Percentiles rank a stretch among this genome's conserved stretches.
phyloP scores from a whole-genome alignment of 2,329 filamentous ascomycete species.

The Cladosporium sp. region DNA sequence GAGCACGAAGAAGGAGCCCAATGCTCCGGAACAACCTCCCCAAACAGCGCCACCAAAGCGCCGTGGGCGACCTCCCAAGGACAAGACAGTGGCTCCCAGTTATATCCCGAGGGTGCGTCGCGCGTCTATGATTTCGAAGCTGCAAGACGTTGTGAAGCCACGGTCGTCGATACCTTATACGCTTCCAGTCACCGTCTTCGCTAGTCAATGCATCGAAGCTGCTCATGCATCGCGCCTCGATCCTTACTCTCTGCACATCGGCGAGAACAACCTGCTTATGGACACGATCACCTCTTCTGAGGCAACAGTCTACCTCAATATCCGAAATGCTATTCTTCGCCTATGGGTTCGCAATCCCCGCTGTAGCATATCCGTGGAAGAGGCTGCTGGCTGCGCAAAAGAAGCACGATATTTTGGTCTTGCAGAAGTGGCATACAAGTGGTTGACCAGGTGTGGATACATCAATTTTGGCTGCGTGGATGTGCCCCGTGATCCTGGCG shows the following conservation, averaged over 20 bases:
- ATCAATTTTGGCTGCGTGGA: conserved; percentile 95
- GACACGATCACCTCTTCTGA: conserved; percentile 79
- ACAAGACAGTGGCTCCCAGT: conserved; percentile 14
- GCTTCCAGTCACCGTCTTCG: conserved; percentile 69
- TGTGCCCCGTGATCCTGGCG: conserved; percentile 41
- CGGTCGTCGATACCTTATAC: conserved; percentile 72
- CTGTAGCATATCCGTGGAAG: conserved; percentile 70
- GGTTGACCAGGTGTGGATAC: conserved; percentile 83
- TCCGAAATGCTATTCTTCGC: conserved; percentile 86
- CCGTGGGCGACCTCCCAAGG: conserved; percentile 28
- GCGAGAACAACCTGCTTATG: conserved; percentile 75
- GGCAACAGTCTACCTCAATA: conserved; percentile 92
- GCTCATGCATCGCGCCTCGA: conserved; percentile 85
- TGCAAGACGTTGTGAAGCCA: conserved; percentile 24
- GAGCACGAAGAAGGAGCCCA: neutral
- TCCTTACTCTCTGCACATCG: conserved; percentile 77
- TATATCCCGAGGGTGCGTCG: conserved; percentile 17
- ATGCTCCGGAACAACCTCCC: neutral
- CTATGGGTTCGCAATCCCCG: conserved; percentile 85
- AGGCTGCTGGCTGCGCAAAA: conserved; percentile 84
- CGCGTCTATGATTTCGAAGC: conserved; percentile 21
- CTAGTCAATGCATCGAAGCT: conserved; percentile 82
- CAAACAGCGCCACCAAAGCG: conserved; percentile 19
- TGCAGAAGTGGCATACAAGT: conserved; percentile 83
- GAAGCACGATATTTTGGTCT: conserved; percentile 84